A percentile compares a stretch with the other conserved stretches of the same genome.
Evolutionary conservation across 176 grass and related monocot genomes (phyloP).

Genomic region (Cocos nucifera): DNA sequence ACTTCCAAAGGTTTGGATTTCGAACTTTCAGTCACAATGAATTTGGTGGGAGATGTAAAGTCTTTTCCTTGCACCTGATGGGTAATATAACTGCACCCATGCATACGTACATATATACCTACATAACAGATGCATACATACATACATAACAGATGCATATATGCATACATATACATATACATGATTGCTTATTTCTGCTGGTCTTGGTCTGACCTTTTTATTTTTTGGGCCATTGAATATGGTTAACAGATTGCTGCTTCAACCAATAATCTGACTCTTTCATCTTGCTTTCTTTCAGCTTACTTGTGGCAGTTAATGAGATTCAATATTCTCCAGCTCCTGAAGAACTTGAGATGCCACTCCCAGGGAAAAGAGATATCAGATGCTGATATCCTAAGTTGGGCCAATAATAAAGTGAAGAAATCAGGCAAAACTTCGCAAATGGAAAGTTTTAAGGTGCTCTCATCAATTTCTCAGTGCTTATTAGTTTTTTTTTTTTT

Average conservation of each 20-base stretch:
- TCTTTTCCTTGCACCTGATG: too few relatives aligned
- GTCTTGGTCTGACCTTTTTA: not conserved
- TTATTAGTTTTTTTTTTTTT: not conserved
- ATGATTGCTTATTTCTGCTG: not conserved
- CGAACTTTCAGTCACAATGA: too few relatives aligned
- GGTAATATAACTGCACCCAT: too few relatives aligned
- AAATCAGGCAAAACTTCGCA: slow-evolving; percentile 52
- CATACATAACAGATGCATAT: too few relatives aligned
- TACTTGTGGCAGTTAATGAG: slow-evolving; percentile 98
- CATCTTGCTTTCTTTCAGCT: slow-evolving; percentile 51
- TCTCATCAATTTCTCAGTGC: not conserved
- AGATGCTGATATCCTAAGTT: slow-evolving; percentile 89
- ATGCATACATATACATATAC: too few relatives aligned
- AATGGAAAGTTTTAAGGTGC: slow-evolving; percentile 92
- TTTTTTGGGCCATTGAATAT: not conserved
- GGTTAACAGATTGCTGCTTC: too few relatives aligned
- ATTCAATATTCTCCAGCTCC: slow-evolving; percentile 81
- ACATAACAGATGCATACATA: too few relatives aligned
- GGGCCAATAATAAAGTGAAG: slow-evolving; percentile 84
- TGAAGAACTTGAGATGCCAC: slow-evolving; percentile 84
- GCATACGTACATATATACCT: too few relatives aligned
- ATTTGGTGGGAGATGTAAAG: too few relatives aligned
- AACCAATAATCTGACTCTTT: too few relatives aligned
- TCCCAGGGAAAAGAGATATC: slow-evolving; percentile 76
- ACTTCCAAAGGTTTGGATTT: too few relatives aligned